Conservation (phyloP, 1,139 yeast species). For the Hansenula lynferdii region DNA sequence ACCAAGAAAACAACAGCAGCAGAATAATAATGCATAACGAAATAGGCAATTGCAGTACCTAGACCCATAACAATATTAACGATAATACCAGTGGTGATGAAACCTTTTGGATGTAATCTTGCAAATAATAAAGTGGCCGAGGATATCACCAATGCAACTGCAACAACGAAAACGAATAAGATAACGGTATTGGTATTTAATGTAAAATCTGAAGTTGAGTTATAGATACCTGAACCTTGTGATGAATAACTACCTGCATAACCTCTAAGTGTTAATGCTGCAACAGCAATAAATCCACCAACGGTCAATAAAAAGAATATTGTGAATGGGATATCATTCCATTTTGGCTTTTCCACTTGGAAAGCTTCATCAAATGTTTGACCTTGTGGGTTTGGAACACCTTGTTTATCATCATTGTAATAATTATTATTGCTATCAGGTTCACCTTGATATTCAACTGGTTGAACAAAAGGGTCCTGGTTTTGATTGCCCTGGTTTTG, state of each 20-base stretch:
- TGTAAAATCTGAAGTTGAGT: constrained; percentile 47
- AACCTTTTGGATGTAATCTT: constrained; percentile 56
- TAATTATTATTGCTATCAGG: constrained; percentile 21
- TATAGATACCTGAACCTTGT: constrained; percentile 67
- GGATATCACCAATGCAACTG: constrained; percentile 57
- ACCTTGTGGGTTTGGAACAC: constrained; percentile 27
- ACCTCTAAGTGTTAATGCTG: constrained; percentile 63
- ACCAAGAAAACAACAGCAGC: constrained; percentile 75
- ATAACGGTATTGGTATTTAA: constrained; percentile 71
- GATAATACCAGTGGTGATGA: constrained; percentile 67
- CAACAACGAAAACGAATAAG: constrained; percentile 62
- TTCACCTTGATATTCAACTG: constrained; percentile 3
- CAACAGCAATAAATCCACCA: constrained; percentile 67
- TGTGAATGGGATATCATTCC: constrained; percentile 72
- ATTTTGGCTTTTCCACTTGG: constrained; percentile 57
- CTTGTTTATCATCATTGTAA: constrained; percentile 23
- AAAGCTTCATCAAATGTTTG: constrained; percentile 63
- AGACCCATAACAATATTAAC: constrained; percentile 64
- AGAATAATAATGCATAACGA: constrained; percentile 60
- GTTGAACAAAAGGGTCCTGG: constrained; percentile 6
- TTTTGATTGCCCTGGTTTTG: neutral
- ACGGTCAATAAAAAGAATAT: constrained; percentile 57
- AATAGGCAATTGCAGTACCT: constrained; percentile 72
- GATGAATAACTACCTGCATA: constrained; percentile 49
- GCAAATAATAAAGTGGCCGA: constrained; percentile 54